Evolutionary conservation across 2,329 filamentous ascomycete genomes (phyloP).

Genomic region (Bipolaris cookei): DNA sequence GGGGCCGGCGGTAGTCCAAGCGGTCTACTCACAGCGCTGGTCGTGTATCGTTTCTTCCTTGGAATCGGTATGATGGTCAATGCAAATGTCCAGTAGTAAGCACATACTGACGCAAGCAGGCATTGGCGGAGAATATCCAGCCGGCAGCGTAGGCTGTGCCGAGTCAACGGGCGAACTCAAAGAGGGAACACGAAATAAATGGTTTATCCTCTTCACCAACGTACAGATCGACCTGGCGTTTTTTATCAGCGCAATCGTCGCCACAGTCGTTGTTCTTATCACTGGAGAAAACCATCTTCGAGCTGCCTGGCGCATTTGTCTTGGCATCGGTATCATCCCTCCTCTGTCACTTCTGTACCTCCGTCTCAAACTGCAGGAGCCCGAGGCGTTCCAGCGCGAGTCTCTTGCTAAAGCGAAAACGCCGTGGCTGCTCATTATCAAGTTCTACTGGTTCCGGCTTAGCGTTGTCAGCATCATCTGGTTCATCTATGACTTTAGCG

Average conservation of each 20-base stretch:
- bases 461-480: slow-evolving; percentile 62
- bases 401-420: slow-evolving; percentile 55
- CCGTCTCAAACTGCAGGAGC: slow-evolving; percentile 60
- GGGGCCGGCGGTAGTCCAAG: slow-evolving; percentile 69
- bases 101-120: slow-evolving; percentile 41
- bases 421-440: slow-evolving; percentile 53
- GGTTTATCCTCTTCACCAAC: slow-evolving; percentile 84
- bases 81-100: background rate
- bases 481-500: slow-evolving; percentile 71
- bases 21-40: slow-evolving; percentile 78
- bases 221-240: slow-evolving; percentile 87
- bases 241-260: slow-evolving; percentile 78
- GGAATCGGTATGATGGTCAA: slow-evolving; percentile 51
- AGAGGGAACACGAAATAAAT: slow-evolving; percentile 79
- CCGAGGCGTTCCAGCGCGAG: slow-evolving; percentile 60
- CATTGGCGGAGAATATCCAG: slow-evolving; percentile 83
- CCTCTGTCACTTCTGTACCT: slow-evolving; percentile 64
- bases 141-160: slow-evolving; percentile 81
- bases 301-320: slow-evolving; percentile 80
- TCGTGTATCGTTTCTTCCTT: slow-evolving; percentile 84
- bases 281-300: slow-evolving; percentile 67
- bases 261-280: slow-evolving; percentile 66
- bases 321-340: slow-evolving; percentile 62
- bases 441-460: slow-evolving; percentile 63
- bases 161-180: slow-evolving; percentile 86